These are phyloP conservation scores for Emergomyces africanus DNA, from an alignment of 2,329 filamentous ascomycete genomes.

Conservation along the genomic window DNA sequence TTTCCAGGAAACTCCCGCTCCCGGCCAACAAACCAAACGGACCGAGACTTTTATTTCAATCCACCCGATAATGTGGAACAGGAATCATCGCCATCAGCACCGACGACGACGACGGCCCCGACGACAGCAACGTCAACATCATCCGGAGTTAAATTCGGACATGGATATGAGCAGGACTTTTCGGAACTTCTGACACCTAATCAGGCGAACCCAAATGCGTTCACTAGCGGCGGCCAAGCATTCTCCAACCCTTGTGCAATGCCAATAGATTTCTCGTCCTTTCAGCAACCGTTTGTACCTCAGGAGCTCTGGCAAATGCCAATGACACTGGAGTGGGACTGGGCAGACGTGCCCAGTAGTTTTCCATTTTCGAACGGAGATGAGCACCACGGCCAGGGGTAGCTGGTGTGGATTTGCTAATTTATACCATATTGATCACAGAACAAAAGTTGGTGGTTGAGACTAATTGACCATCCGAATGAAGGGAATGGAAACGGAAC, in stretches of 20 bases:
- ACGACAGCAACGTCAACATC: conserved; percentile 4
- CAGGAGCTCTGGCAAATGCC: conserved; percentile 93
- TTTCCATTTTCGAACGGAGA: conserved; percentile 10
- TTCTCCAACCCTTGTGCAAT: conserved; percentile 19
- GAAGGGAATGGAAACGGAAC: neutral
- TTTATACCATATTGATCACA: neutral
- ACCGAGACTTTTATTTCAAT: neutral
- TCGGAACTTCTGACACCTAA: conserved; percentile 25
- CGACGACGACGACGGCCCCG: neutral
- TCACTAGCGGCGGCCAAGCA: conserved; percentile 20
- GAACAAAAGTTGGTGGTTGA: neutral
- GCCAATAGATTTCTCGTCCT: conserved; percentile 32
- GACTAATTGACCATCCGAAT: too few relatives aligned
- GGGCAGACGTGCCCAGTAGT: conserved; percentile 35
- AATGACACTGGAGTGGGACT: conserved; percentile 90
- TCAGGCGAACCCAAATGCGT: conserved; percentile 20
- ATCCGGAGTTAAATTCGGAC: conserved; percentile 4
- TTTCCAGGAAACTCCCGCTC: neutral
- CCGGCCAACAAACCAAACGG: neutral
- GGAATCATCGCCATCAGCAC: neutral
- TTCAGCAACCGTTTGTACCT: conserved; percentile 79
- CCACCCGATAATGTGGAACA: neutral
- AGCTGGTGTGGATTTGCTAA: neutral
- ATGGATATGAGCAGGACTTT: conserved; percentile 8
- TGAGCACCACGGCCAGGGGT: neutral